Conservation (phyloP, 2,329 filamentous ascomycete genomes). For the Xylaria sp. region DNA sequence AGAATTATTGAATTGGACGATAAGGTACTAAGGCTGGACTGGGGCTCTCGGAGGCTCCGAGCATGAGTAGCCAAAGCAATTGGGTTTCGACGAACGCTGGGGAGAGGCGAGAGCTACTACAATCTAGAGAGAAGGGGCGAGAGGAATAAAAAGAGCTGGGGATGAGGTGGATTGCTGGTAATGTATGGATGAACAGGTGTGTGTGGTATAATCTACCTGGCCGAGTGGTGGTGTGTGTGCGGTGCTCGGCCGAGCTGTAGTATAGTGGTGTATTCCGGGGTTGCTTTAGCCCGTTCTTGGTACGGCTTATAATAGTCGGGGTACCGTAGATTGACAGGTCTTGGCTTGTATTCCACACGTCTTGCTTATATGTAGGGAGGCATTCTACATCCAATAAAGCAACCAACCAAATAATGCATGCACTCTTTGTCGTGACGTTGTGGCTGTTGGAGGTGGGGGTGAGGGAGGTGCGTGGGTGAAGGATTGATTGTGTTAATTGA, state of each 20-base stretch:
- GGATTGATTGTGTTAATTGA: not conserved
- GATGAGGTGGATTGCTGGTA: not conserved
- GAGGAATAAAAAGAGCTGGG: not conserved
- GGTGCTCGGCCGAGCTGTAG: not conserved
- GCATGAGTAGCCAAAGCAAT: not conserved
- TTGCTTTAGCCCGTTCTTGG: slow-evolving; percentile 8
- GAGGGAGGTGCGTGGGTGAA: not conserved
- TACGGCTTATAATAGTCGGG: slow-evolving; percentile 7
- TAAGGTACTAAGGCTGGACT: not conserved
- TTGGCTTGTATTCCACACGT: slow-evolving; percentile 15
- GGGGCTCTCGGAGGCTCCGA: not conserved
- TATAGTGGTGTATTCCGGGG: slow-evolving; percentile 4
- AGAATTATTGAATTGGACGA: slow-evolving; percentile 16
- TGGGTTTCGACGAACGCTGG: not conserved
- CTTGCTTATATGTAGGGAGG: not conserved
- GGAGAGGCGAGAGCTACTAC: not conserved
- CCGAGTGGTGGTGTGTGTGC: not conserved
- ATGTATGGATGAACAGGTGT: not conserved
- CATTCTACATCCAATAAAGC: not conserved
- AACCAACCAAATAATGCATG: not conserved
- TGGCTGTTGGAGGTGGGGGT: not conserved
- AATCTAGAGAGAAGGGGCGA: not conserved
- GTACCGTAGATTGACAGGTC: slow-evolving; percentile 1
- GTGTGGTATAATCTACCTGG: no score
- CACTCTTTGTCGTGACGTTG: slow-evolving; percentile 1